These are phyloP conservation scores for Macadamia tetraphylla DNA, from an alignment of 164 flowering plant species.

Conservation along the genomic window DNA sequence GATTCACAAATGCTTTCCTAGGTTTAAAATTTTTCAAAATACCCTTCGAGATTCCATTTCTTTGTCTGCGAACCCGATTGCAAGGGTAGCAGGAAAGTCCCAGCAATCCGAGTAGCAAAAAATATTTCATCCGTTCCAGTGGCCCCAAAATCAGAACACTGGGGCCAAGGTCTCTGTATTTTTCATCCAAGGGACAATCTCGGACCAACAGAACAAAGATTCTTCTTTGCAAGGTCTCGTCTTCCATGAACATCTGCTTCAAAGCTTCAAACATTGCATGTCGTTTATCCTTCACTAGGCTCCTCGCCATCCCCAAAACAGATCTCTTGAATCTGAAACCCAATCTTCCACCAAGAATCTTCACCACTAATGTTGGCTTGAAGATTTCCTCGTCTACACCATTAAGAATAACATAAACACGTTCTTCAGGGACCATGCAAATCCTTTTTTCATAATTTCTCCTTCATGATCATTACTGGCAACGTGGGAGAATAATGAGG, in stretches of 20 bases:
- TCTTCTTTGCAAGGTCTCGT: constrained; percentile 21
- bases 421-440: constrained; percentile 67
- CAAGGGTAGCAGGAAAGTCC: no score
- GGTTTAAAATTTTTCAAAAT: no score
- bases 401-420: constrained; percentile 73
- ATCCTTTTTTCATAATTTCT: constrained; percentile 54
- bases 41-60: no score
- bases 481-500: constrained; percentile 57
- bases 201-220: constrained; percentile 33
- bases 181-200: constrained; percentile 66
- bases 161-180: constrained; percentile 55
- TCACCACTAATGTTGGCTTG: constrained; percentile 30
- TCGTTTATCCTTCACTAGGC: constrained; percentile 77
- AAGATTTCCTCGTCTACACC: constrained; percentile 65
- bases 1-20: no score
- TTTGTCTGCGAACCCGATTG: no score
- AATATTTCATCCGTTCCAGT: constrained; percentile 24
- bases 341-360: constrained; percentile 33
- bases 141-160: constrained; percentile 66
- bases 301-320: constrained; percentile 72
- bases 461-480: constrained; percentile 73
- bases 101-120: no score
- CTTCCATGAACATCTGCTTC: constrained; percentile 39
- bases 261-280: constrained; percentile 73
- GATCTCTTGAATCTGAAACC: constrained; percentile 27